Conservation (phyloP, 805 yeast genomes). For the Candida endomychidarum region DNA sequence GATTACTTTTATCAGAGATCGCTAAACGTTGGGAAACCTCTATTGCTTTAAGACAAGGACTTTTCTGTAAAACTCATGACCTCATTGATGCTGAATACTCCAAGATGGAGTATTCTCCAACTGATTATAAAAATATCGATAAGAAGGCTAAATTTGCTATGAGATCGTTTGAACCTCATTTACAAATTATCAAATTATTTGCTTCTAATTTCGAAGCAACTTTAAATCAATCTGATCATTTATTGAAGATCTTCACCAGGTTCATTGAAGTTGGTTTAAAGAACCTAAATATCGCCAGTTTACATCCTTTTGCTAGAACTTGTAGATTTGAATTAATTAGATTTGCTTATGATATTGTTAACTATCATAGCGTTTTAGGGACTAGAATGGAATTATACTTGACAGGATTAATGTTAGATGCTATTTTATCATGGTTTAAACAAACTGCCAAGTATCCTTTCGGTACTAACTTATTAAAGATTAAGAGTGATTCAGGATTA, state of each 20-base stretch:
- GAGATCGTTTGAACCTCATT: conserved; percentile 62
- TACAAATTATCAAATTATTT: conserved; percentile 64
- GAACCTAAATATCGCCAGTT: conserved; percentile 57
- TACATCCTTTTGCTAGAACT: conserved; percentile 79
- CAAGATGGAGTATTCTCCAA: conserved; percentile 88
- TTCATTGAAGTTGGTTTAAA: conserved; percentile 56
- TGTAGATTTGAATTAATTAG: conserved; percentile 71
- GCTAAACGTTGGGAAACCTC: conserved; percentile 68
- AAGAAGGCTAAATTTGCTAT: conserved; percentile 51
- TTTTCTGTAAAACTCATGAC: conserved; percentile 61
- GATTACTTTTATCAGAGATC: conserved; percentile 66
- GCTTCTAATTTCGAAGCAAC: conserved; percentile 80
- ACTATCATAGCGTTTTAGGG: conserved; percentile 51
- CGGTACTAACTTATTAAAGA: conserved; percentile 76
- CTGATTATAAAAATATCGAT: conserved; percentile 60
- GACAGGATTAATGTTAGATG: conserved; percentile 56
- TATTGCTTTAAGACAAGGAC: conserved; percentile 57
- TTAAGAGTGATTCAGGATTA: conserved; percentile 64
- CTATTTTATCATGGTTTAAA: conserved; percentile 78
- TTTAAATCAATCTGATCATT: conserved; percentile 65
- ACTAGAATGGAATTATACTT: conserved; percentile 47
- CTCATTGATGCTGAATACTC: conserved; percentile 57
- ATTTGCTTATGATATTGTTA: conserved; percentile 65
- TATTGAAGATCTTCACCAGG: conserved; percentile 66
- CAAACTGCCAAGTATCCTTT: conserved; percentile 67